A percentile compares a stretch with the other conserved stretches of the same genome.
phyloP scores from a whole-genome alignment of 1,139 yeast genomes.

The Zygosaccharomyces sapae region DNA sequence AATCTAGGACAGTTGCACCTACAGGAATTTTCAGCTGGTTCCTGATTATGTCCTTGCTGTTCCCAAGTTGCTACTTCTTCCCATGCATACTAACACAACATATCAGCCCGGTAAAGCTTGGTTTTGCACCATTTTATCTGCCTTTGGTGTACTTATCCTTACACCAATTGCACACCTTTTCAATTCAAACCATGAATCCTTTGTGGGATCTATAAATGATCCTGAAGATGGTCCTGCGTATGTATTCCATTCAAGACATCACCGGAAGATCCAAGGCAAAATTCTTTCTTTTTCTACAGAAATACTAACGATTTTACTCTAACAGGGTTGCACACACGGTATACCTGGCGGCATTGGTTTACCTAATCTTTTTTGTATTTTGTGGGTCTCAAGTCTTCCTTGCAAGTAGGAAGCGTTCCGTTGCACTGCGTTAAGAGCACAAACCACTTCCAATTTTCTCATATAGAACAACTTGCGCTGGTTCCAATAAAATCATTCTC shows the following conservation, averaged over 20 bases:
- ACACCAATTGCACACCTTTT: conserved; percentile 81
- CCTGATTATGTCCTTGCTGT: too few species aligned
- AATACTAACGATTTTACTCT: conserved; percentile 13
- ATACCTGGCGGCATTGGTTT: conserved; percentile 83
- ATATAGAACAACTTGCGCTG: background rate
- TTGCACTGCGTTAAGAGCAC: conserved; percentile 29
- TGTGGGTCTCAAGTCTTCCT: conserved; percentile 76
- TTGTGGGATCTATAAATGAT: conserved; percentile 87
- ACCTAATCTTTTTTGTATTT: conserved; percentile 71
- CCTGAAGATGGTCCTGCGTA: conserved; percentile 87
- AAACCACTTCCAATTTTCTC: background rate
- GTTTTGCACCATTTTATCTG: conserved; percentile 89
- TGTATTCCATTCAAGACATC: conserved; percentile 29
- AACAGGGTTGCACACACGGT: conserved; percentile 77
- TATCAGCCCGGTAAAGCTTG: conserved; percentile 76
- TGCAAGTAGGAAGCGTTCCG: conserved; percentile 30
- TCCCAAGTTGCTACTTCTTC: background rate
- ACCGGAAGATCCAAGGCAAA: too few species aligned
- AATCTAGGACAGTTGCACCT: too few species aligned
- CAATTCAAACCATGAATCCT: conserved; percentile 75
- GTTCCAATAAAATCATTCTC: background rate
- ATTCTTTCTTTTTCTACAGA: background rate
- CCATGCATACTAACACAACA: conserved; percentile 12
- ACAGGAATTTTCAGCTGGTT: too few species aligned
- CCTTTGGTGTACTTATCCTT: conserved; percentile 84